These are phyloP conservation scores for Suillus hirtellus DNA, from an alignment of 768 basidiomycete genomes.

Conservation along the genomic window DNA sequence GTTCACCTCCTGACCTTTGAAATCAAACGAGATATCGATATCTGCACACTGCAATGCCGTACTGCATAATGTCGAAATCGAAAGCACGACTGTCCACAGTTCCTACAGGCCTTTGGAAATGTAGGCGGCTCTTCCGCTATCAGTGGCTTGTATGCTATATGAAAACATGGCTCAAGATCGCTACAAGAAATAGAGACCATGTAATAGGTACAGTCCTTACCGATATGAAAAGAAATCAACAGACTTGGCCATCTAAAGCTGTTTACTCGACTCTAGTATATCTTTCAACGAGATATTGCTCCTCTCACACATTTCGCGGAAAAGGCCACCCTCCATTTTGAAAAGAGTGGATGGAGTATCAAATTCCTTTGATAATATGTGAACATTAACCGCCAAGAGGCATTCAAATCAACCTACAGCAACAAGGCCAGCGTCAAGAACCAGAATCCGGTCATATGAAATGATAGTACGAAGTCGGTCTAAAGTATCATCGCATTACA, in stretches of 20 bases:
- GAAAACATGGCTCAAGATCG: not conserved
- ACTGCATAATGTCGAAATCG: too few relatives aligned
- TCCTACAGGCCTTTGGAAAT: too few relatives aligned
- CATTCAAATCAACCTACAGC: conserved; percentile 36
- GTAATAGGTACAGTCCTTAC: not conserved
- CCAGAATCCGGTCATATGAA: conserved; percentile 67
- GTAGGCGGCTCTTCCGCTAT: too few relatives aligned
- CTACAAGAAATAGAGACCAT: not conserved
- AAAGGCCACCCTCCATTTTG: conserved; percentile 47
- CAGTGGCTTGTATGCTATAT: too few relatives aligned
- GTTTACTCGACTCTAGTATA: conserved; percentile 28
- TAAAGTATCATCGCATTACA: conserved; percentile 1
- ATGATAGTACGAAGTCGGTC: conserved; percentile 55
- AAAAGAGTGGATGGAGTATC: conserved; percentile 48
- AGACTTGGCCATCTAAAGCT: not conserved
- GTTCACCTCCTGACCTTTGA: too few relatives aligned
- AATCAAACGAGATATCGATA: too few relatives aligned
- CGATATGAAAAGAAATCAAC: not conserved
- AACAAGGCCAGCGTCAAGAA: conserved; percentile 64
- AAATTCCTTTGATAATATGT: conserved; percentile 44
- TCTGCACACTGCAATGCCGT: too few relatives aligned
- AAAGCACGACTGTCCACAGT: too few relatives aligned
- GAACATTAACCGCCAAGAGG: not conserved
- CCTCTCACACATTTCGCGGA: conserved; percentile 62
- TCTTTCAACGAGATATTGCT: conserved; percentile 51